phyloP scores from a whole-genome alignment of 2,329 filamentous ascomycete species.

The Diaporthe sp. region DNA sequence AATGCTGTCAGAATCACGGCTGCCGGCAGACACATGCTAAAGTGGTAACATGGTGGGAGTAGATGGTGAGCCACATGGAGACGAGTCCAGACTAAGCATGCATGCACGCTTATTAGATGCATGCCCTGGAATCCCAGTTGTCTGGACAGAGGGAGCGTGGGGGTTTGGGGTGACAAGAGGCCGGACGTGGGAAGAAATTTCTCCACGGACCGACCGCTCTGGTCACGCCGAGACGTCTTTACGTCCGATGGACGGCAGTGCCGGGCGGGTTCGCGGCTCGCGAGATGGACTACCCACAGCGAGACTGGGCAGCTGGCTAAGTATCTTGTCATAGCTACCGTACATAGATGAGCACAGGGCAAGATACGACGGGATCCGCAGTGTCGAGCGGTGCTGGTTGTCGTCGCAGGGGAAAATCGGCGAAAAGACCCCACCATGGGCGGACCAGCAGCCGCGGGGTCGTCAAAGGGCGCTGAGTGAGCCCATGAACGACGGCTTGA shows the following conservation, averaged over 20 bases:
- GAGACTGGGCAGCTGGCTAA: neutral
- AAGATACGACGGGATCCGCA: neutral
- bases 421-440: slow-evolving; percentile 20
- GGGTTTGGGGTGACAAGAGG: slow-evolving; percentile 27
- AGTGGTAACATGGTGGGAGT: neutral
- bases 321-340: too few species aligned
- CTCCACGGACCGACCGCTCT: slow-evolving; percentile 12
- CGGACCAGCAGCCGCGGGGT: slow-evolving; percentile 2
- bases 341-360: neutral
- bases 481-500: neutral
- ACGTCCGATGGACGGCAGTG: slow-evolving; percentile 1
- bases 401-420: slow-evolving; percentile 18
- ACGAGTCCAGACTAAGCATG: slow-evolving; percentile 7
- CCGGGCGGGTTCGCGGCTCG: slow-evolving; percentile 12
- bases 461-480: slow-evolving; percentile 13
- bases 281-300: slow-evolving; percentile 1
- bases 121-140: neutral
- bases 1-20: neutral
- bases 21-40: neutral
- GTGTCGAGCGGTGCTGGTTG: neutral
- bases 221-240: slow-evolving; percentile 6
- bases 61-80: neutral
- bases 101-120: slow-evolving; percentile 16
- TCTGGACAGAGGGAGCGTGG: neutral
- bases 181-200: slow-evolving; percentile 29